Evolutionary conservation across 2,329 filamentous ascomycete species (phyloP).

Genomic region (Purpureocillium takamizusanense): DNA sequence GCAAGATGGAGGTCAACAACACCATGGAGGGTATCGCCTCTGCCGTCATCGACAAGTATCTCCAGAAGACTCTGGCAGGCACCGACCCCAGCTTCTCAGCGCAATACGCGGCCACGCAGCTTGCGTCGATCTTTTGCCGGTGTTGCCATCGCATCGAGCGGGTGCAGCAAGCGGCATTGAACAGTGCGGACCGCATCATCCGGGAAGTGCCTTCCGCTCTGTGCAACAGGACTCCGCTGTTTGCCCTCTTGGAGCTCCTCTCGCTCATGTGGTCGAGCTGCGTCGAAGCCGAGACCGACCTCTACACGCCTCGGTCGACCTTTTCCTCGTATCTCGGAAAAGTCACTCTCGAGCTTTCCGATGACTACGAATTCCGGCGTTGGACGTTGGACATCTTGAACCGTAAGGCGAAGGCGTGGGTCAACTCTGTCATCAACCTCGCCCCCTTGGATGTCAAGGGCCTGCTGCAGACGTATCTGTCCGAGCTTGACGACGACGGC

Average conservation of each 20-base stretch:
- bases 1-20: slow-evolving; percentile 51
- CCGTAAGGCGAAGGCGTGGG: slow-evolving; percentile 70
- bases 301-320: slow-evolving; percentile 78
- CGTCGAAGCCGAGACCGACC: slow-evolving; percentile 85
- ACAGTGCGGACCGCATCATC: slow-evolving; percentile 80
- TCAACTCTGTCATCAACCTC: slow-evolving; percentile 68
- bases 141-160: slow-evolving; percentile 92
- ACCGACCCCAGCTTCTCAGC: slow-evolving; percentile 74
- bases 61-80: slow-evolving; percentile 65
- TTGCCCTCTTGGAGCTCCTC: slow-evolving; percentile 83
- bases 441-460: slow-evolving; percentile 93
- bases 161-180: slow-evolving; percentile 78
- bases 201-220: slow-evolving; percentile 77
- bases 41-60: slow-evolving; percentile 71
- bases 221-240: slow-evolving; percentile 83
- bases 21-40: slow-evolving; percentile 55
- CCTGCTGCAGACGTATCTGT: slow-evolving; percentile 88
- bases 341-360: slow-evolving; percentile 82
- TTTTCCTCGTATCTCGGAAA: slow-evolving; percentile 71
- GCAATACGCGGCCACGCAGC: slow-evolving; percentile 79
- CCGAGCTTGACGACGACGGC: slow-evolving; percentile 86
- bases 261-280: slow-evolving; percentile 95
- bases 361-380: slow-evolving; percentile 78
- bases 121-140: slow-evolving; percentile 74
- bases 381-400: slow-evolving; percentile 72